phyloP scores from a whole-genome alignment of 768 basidiomycete species.

The Chiua virens region DNA sequence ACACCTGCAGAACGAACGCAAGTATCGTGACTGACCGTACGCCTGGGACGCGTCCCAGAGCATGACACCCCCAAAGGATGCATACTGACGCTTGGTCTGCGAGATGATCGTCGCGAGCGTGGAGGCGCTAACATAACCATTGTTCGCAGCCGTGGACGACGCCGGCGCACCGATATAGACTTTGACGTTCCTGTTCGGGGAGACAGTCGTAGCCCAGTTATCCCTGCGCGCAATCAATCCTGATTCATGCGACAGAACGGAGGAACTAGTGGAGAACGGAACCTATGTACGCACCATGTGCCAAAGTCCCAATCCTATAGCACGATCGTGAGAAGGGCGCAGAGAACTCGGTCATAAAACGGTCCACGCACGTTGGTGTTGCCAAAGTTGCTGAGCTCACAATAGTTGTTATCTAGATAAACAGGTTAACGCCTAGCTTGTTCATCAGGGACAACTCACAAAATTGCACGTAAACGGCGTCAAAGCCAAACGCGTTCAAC shows the following conservation, averaged over 20 bases:
- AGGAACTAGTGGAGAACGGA: neutral
- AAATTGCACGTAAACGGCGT: conserved; percentile 54
- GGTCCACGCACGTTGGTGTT: conserved; percentile 34
- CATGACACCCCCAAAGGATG: conserved; percentile 47
- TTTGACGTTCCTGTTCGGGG: conserved; percentile 47
- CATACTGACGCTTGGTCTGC: conserved; percentile 35
- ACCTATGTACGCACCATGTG: conserved; percentile 30
- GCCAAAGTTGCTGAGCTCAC: conserved; percentile 41
- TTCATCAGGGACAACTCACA: conserved; percentile 22
- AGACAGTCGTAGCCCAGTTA: conserved; percentile 43
- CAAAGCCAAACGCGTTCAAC: conserved; percentile 43
- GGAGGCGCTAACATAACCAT: conserved; percentile 40
- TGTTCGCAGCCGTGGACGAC: conserved; percentile 38
- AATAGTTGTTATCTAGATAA: conserved; percentile 46
- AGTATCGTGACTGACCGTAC: conserved; percentile 30
- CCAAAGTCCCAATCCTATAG: conserved; percentile 47
- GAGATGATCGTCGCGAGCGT: conserved; percentile 34
- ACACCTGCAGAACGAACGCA: neutral
- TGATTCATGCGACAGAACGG: neutral
- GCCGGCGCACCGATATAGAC: conserved; percentile 50
- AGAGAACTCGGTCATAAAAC: neutral
- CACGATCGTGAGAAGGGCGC: neutral
- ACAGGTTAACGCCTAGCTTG: conserved; percentile 12
- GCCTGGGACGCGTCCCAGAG: conserved; percentile 49
- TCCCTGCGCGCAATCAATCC: conserved; percentile 33